Conservation (phyloP, 106 monocot genomes). For the Narthecium ossifragum region DNA sequence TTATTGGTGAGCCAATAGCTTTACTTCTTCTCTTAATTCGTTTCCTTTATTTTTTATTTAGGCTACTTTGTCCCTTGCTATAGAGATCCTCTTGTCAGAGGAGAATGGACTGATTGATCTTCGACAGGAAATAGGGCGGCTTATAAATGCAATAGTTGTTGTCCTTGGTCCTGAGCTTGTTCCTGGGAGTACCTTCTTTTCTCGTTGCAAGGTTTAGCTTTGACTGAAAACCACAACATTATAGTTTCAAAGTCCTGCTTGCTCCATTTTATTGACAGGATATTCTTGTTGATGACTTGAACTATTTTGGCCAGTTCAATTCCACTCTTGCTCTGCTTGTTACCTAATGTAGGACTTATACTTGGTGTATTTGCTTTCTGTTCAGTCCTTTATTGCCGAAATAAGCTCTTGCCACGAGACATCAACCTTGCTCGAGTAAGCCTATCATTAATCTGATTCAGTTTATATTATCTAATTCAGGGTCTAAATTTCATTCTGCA, state of each 20-base stretch:
- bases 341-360: background rate
- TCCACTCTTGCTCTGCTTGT: too few species aligned
- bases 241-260: too few species aligned
- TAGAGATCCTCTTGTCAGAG: conserved; percentile 86
- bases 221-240: too few species aligned
- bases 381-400: conserved; percentile 91
- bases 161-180: conserved; percentile 97
- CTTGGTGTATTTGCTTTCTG: background rate
- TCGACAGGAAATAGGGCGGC: conserved; percentile 71
- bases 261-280: too few species aligned
- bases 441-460: conserved; percentile 6
- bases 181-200: conserved; percentile 96
- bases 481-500: background rate
- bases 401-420: conserved; percentile 86
- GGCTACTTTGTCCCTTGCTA: conserved; percentile 85
- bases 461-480: background rate
- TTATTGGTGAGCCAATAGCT: too few species aligned
- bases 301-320: too few species aligned
- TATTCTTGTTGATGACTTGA: too few species aligned
- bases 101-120: conserved; percentile 85
- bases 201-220: conserved; percentile 96
- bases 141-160: conserved; percentile 94
- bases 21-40: too few species aligned
- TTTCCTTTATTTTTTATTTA: conserved; percentile 29
- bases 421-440: conserved; percentile 88